Percentiles rank a stretch among this genome's conserved stretches.
phyloP scores from a whole-genome alignment of 116 monocot species.

The Iris pallida region DNA sequence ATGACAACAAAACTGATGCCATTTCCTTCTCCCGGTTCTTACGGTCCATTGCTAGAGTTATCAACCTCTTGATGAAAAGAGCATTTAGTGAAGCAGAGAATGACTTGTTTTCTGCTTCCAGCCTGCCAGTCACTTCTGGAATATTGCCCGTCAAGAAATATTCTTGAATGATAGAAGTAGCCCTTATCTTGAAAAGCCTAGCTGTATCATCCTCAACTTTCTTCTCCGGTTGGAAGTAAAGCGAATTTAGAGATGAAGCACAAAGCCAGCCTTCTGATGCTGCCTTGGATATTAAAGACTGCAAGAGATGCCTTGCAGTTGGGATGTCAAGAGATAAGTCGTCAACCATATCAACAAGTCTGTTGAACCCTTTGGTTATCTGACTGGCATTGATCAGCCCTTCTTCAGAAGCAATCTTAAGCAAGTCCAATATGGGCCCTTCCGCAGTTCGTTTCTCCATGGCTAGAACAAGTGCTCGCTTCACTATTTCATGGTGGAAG shows the following conservation, averaged over 20 bases:
- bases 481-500: constrained; percentile 81
- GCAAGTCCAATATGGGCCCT: constrained; percentile 32
- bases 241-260: constrained; percentile 44
- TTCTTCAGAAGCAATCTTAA: constrained; percentile 45
- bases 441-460: constrained; percentile 48
- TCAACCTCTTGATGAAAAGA: constrained; percentile 68
- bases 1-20: constrained; percentile 57
- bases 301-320: constrained; percentile 38
- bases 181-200: constrained; percentile 37
- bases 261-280: constrained; percentile 73
- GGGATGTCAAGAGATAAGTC: constrained; percentile 68
- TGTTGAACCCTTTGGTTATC: constrained; percentile 58
- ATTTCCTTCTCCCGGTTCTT: constrained; percentile 78
- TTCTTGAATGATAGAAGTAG: constrained; percentile 46
- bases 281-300: constrained; percentile 48
- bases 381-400: constrained; percentile 63
- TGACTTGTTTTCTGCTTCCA: constrained; percentile 37
- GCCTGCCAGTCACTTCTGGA: constrained; percentile 33
- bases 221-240: constrained; percentile 14
- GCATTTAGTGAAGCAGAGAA: constrained; percentile 24
- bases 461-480: constrained; percentile 47
- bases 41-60: constrained; percentile 71
- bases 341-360: constrained; percentile 54
- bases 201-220: constrained; percentile 16
- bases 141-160: constrained; percentile 73